phyloP scores from a whole-genome alignment of 306 rosid genomes.

The Quillaja saponaria region DNA sequence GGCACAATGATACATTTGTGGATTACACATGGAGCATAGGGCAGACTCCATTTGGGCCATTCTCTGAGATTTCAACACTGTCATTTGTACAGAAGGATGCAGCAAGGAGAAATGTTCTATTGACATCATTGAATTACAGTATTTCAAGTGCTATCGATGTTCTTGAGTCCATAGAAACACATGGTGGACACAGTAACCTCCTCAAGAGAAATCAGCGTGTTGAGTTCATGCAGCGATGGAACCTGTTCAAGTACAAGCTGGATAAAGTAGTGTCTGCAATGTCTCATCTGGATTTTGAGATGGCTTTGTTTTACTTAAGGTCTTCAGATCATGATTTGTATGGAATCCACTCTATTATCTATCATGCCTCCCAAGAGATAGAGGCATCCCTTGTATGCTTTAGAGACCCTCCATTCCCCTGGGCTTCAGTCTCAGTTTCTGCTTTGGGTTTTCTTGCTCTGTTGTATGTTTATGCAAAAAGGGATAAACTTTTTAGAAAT shows the following conservation, averaged over 20 bases:
- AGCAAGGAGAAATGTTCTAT: slow-evolving; percentile 74
- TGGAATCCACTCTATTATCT: slow-evolving; percentile 80
- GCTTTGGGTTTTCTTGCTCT: slow-evolving; percentile 49
- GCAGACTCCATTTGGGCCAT: slow-evolving; percentile 95
- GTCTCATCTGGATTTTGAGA: slow-evolving; percentile 84
- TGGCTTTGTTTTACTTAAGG: slow-evolving; percentile 73
- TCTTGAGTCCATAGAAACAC: slow-evolving; percentile 64
- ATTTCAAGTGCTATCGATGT: slow-evolving; percentile 68
- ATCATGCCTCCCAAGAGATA: slow-evolving; percentile 73
- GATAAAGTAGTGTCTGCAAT: slow-evolving; percentile 83
- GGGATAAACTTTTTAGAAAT: slow-evolving; percentile 69
- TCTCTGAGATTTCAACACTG: slow-evolving; percentile 64
- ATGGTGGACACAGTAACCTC: slow-evolving; percentile 82
- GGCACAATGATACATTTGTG: slow-evolving; percentile 79
- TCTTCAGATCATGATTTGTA: slow-evolving; percentile 91
- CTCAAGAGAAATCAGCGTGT: slow-evolving; percentile 65
- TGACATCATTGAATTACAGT: slow-evolving; percentile 74
- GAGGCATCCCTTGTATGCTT: slow-evolving; percentile 92
- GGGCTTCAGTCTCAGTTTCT: slow-evolving; percentile 58
- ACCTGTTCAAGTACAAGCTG: slow-evolving; percentile 78
- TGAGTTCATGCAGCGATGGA: slow-evolving; percentile 88
- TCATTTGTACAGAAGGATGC: slow-evolving; percentile 97
- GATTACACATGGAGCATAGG: slow-evolving; percentile 98
- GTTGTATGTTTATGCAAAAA: slow-evolving; percentile 65
- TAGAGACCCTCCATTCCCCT: slow-evolving; percentile 86